Evolutionary conservation across 2,329 filamentous ascomycete species (phyloP).

Genomic region (Leptographium procerum): DNA sequence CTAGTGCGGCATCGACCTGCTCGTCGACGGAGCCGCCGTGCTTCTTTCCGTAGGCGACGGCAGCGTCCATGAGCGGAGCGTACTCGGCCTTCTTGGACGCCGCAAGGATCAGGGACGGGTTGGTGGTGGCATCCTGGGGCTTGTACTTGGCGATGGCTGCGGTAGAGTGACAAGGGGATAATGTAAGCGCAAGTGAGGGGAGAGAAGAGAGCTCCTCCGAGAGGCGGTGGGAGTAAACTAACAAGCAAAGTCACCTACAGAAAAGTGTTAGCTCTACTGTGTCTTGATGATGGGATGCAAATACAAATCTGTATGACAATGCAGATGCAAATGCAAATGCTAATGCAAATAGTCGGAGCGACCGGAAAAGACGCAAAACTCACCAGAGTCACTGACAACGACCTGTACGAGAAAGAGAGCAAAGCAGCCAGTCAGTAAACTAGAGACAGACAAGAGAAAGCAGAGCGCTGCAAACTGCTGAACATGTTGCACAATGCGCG

Average conservation of each 20-base stretch:
- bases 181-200: constrained; percentile 1
- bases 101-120: constrained; percentile 95
- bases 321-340: no score
- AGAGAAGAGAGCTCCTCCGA: neutral
- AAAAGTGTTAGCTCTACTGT: neutral
- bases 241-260: constrained; percentile 65
- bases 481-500: neutral
- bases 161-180: neutral
- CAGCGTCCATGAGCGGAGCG: constrained; percentile 77
- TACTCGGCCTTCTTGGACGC: constrained; percentile 98
- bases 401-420: constrained; percentile 39
- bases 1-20: constrained; percentile 81
- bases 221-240: constrained; percentile 27
- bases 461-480: neutral
- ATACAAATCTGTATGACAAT: no score
- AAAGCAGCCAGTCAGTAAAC: constrained; percentile 14
- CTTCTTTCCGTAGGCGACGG: constrained; percentile 76
- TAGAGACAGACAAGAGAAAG: neutral
- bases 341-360: neutral
- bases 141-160: constrained; percentile 97
- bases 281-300: no score
- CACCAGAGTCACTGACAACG: constrained; percentile 95
- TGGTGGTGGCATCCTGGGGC: constrained; percentile 99
- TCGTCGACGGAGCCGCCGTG: constrained; percentile 58
- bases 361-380: constrained; percentile 21